Conservation (phyloP, 2,329 filamentous ascomycete species). For the Emmonsia crescens region DNA sequence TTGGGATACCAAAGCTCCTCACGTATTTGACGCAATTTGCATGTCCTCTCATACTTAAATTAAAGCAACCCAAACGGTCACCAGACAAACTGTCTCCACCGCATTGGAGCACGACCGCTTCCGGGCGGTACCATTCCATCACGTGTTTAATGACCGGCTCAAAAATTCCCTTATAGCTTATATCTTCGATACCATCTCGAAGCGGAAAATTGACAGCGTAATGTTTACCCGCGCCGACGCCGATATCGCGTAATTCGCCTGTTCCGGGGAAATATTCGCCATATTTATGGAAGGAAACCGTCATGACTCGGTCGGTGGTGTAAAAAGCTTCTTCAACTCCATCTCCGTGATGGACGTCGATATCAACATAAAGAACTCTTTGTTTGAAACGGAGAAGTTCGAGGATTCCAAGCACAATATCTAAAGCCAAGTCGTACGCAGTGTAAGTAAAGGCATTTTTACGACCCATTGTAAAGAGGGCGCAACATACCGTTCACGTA, state of each 20-base stretch:
- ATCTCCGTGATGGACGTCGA: constrained; percentile 57
- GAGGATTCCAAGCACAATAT: constrained; percentile 56
- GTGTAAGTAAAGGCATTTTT: not conserved
- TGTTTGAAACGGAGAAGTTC: constrained; percentile 54
- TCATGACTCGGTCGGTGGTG: constrained; percentile 62
- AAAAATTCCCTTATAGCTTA: constrained; percentile 57
- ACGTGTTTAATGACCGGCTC: constrained; percentile 57
- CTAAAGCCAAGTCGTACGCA: constrained; percentile 26
- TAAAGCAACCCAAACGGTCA: constrained; percentile 58
- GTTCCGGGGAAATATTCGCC: constrained; percentile 63
- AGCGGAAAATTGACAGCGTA: constrained; percentile 61
- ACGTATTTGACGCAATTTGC: constrained; percentile 61
- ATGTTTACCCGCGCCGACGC: constrained; percentile 55
- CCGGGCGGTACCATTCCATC: constrained; percentile 58
- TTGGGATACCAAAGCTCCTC: constrained; percentile 56
- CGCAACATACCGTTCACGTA: constrained; percentile 67
- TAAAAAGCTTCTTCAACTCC: constrained; percentile 64
- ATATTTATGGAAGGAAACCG: constrained; percentile 61
- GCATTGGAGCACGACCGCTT: constrained; percentile 58
- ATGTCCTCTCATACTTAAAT: constrained; percentile 58
- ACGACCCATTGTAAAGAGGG: not conserved
- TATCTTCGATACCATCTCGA: constrained; percentile 57
- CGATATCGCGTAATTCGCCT: constrained; percentile 57
- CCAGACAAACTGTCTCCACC: constrained; percentile 58
- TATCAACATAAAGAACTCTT: constrained; percentile 56